Conservation (phyloP, 352 stramenopile species). For the Phytophthora fragariae region DNA sequence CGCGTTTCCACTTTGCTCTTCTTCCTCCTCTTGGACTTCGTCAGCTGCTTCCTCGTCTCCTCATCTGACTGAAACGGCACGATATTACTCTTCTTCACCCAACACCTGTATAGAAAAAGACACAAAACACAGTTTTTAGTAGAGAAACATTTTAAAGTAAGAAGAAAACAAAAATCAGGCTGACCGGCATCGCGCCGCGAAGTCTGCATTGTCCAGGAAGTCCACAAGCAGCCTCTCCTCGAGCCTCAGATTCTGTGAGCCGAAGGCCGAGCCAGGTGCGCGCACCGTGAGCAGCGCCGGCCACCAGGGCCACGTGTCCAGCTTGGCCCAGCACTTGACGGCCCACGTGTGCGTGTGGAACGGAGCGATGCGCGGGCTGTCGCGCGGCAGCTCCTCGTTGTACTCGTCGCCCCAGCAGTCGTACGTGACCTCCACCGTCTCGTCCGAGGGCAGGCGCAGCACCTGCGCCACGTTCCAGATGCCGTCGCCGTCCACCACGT, state of each 20-base stretch:
- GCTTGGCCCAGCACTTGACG: slow-evolving; percentile 81
- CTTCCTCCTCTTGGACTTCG: slow-evolving; percentile 23
- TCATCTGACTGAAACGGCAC: slow-evolving; percentile 37
- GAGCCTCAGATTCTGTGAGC: slow-evolving; percentile 40
- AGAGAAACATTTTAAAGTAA: no score
- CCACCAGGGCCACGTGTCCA: slow-evolving; percentile 78
- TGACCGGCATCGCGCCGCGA: slow-evolving; percentile 38
- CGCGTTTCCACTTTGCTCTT: slow-evolving; percentile 7
- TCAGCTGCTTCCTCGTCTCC: slow-evolving; percentile 28
- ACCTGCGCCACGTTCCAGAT: slow-evolving; percentile 73
- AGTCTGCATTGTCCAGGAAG: slow-evolving; percentile 56
- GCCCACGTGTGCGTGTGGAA: slow-evolving; percentile 75
- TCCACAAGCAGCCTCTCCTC: slow-evolving; percentile 62
- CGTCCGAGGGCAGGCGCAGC: slow-evolving; percentile 29
- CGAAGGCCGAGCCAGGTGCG: slow-evolving; percentile 41
- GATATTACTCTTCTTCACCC: slow-evolving; percentile 56
- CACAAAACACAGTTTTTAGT: no score
- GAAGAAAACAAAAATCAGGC: no score
- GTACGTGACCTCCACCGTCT: slow-evolving; percentile 49
- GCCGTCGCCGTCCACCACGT: slow-evolving; percentile 65
- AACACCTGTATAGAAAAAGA: slow-evolving; percentile 44
- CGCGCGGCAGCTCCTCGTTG: slow-evolving; percentile 57
- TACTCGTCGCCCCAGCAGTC: slow-evolving; percentile 71
- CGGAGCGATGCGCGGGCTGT: slow-evolving; percentile 64
- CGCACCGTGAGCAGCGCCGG: slow-evolving; percentile 61